A percentile compares a stretch with the other conserved stretches of the same genome.
phyloP scores from a whole-genome alignment of 441 rosid genomes.

The Isatis lusitanica region DNA sequence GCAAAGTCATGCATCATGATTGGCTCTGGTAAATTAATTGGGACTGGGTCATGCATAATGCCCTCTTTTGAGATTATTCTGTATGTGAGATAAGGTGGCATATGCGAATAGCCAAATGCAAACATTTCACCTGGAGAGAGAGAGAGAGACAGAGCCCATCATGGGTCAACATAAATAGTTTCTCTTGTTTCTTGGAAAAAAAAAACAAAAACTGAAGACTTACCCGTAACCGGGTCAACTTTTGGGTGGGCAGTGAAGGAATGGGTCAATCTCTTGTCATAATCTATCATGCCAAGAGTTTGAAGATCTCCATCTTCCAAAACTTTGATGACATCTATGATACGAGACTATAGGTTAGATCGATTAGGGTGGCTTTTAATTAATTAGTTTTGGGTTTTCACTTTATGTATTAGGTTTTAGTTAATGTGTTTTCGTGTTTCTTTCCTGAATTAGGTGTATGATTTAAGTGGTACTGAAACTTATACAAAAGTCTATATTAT shows the following conservation, averaged over 20 bases:
- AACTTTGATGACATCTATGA: constrained; percentile 53
- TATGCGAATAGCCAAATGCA: constrained; percentile 81
- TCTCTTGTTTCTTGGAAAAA: neutral
- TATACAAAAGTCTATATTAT: no score
- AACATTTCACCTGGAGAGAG: constrained; percentile 86
- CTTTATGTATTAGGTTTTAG: no score
- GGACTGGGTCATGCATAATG: constrained; percentile 84
- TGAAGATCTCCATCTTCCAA: constrained; percentile 96
- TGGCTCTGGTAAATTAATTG: constrained; percentile 75
- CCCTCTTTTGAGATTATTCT: constrained; percentile 92
- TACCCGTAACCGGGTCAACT: constrained; percentile 89
- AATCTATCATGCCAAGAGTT: constrained; percentile 88
- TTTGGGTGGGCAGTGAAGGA: constrained; percentile 96
- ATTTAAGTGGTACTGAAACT: no score
- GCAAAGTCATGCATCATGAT: constrained; percentile 98
- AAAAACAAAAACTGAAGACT: neutral
- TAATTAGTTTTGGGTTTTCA: neutral
- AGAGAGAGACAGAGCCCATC: neutral
- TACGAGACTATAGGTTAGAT: no score
- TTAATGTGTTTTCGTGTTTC: no score
- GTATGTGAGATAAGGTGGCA: constrained; percentile 80
- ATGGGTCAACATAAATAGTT: neutral
- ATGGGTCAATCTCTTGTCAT: constrained; percentile 83
- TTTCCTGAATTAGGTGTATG: no score
- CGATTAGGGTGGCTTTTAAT: no score